Evolutionary conservation across 2,329 filamentous ascomycete species (phyloP).

Genomic region (Ceratocystis colombiana): DNA sequence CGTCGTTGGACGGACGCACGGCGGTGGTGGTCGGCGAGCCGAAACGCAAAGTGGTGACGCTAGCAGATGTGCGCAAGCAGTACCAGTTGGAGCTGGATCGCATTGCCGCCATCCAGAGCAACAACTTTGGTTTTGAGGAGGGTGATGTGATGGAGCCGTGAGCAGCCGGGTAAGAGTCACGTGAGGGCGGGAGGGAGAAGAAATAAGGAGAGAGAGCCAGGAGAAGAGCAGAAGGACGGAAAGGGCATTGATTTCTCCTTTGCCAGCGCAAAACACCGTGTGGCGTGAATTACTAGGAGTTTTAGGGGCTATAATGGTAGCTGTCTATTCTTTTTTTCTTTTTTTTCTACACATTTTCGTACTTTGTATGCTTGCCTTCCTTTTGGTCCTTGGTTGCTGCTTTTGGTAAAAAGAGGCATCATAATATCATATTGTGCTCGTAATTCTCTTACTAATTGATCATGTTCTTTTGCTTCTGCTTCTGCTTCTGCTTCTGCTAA

Average conservation of each 20-base stretch:
- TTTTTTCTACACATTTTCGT: constrained; percentile 18
- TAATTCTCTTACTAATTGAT: background rate
- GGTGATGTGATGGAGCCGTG: constrained; percentile 47
- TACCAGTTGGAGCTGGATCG: constrained; percentile 87
- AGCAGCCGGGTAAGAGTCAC: constrained; percentile 28
- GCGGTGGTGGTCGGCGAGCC: constrained; percentile 27
- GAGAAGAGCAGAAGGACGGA: too few relatives aligned
- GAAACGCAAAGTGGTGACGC: constrained; percentile 69
- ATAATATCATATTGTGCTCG: background rate
- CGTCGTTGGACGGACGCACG: constrained; percentile 20
- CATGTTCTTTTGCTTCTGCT: background rate
- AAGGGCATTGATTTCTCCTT: background rate
- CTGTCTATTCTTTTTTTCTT: constrained; percentile 14
- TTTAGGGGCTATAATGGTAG: background rate
- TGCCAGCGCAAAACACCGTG: background rate
- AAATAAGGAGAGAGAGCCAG: too few relatives aligned
- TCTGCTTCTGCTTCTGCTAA: background rate
- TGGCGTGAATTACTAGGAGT: constrained; percentile 10
- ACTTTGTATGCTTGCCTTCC: constrained; percentile 27
- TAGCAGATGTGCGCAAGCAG: constrained; percentile 76
- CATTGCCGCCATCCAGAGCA: constrained; percentile 76
- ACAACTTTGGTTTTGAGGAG: constrained; percentile 68
- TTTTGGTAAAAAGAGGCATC: background rate
- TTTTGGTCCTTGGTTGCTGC: constrained; percentile 25
- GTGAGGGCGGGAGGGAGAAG: background rate